These are phyloP conservation scores for Silene uniflora DNA, from an alignment of 148 eudicot genomes.

Conservation along the genomic window DNA sequence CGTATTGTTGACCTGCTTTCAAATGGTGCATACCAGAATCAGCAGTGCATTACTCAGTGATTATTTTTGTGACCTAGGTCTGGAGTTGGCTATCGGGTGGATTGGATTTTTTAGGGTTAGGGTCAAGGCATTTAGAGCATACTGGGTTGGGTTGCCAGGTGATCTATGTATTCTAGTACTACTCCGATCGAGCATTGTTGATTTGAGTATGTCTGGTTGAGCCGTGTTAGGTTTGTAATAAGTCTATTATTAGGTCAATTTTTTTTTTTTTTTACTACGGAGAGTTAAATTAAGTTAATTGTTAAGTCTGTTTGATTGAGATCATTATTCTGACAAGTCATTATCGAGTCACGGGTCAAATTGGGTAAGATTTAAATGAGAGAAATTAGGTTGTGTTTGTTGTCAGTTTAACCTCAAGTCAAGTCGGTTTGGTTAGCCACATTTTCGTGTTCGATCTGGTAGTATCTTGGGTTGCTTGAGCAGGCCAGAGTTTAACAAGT, in stretches of 20 bases:
- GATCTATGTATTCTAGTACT: background rate
- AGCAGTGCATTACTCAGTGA: slow-evolving; percentile 55
- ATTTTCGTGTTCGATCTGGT: background rate
- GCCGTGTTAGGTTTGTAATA: background rate
- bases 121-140: background rate
- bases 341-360: background rate
- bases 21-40: slow-evolving; percentile 41
- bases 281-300: background rate
- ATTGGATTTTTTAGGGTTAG: background rate
- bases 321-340: background rate
- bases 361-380: background rate
- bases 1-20: slow-evolving; percentile 44
- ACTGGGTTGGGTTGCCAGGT: background rate
- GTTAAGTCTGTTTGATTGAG: background rate
- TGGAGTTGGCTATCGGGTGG: background rate
- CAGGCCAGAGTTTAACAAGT: background rate
- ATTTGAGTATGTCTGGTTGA: background rate
- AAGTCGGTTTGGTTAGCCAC: background rate
- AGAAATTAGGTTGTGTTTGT: background rate
- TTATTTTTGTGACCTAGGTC: background rate
- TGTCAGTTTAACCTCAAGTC: background rate
- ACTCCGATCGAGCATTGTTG: background rate
- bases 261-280: background rate
- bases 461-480: background rate
- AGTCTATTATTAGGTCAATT: background rate